Evolutionary conservation across 805 yeast genomes (phyloP).

Genomic region (Suhomyces faveliae): DNA sequence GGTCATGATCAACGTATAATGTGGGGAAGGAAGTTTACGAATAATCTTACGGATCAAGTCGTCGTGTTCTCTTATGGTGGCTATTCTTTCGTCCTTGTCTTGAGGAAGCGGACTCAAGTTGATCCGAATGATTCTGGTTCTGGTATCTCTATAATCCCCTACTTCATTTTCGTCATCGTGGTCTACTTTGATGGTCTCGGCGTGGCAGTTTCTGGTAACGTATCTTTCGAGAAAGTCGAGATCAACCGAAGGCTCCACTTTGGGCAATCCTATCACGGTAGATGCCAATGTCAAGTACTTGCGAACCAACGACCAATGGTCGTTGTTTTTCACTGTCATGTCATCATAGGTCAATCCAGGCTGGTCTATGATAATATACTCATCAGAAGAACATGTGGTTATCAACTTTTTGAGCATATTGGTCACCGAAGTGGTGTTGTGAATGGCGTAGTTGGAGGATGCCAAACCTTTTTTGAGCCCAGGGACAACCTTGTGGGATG

Average conservation of each 20-base stretch:
- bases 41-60: conserved; percentile 52
- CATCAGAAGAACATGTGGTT: conserved; percentile 41
- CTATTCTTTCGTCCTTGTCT: conserved; percentile 19
- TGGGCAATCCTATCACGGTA: conserved; percentile 58
- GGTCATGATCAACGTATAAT: conserved; percentile 59
- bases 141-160: conserved; percentile 59
- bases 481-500: conserved; percentile 39
- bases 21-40: conserved; percentile 75
- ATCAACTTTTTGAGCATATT: conserved; percentile 35
- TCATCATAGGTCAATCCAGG: conserved; percentile 38
- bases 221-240: conserved; percentile 41
- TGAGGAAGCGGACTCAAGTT: conserved; percentile 50
- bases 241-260: conserved; percentile 43
- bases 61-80: conserved; percentile 41
- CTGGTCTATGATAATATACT: conserved; percentile 35
- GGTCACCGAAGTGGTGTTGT: conserved; percentile 25
- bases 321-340: conserved; percentile 28
- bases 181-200: conserved; percentile 39
- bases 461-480: conserved; percentile 25
- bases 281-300: conserved; percentile 56
- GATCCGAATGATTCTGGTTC: conserved; percentile 60
- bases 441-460: conserved; percentile 18
- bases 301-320: conserved; percentile 48
- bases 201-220: conserved; percentile 51
- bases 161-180: conserved; percentile 46